These are phyloP conservation scores for Primulina eburnea DNA, from an alignment of 257 asterid genomes.

Conservation along the genomic window DNA sequence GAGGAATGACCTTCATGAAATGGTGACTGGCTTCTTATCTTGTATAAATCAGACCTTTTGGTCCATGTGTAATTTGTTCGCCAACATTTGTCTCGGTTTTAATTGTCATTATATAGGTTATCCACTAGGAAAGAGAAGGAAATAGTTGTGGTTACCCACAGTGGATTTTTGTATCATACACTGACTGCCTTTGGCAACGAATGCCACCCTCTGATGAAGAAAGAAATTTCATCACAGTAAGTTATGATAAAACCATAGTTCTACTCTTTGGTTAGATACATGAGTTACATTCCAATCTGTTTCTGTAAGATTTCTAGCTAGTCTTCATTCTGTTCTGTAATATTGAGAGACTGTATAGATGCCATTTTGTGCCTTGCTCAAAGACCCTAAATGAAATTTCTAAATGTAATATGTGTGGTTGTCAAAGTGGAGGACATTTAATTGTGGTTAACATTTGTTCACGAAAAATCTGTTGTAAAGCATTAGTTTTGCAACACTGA, in stretches of 20 bases:
- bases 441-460: no score
- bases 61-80: slow-evolving; percentile 6
- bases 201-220: slow-evolving; percentile 62
- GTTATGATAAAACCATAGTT: slow-evolving; percentile 24
- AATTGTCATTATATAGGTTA: slow-evolving; percentile 49
- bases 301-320: slow-evolving; percentile 6
- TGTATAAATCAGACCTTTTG: slow-evolving; percentile 15
- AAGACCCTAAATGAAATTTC: background rate
- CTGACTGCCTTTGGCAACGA: slow-evolving; percentile 61
- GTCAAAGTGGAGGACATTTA: no score
- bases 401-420: background rate
- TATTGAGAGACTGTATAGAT: background rate
- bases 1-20: slow-evolving; percentile 74
- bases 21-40: slow-evolving; percentile 46
- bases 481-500: background rate
- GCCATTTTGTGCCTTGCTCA: no score
- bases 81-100: slow-evolving; percentile 11
- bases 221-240: slow-evolving; percentile 74
- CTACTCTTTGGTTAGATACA: background rate
- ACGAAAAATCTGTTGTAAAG: background rate
- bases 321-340: background rate
- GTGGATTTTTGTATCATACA: slow-evolving; percentile 83
- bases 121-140: slow-evolving; percentile 76
- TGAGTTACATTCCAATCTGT: background rate
- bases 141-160: slow-evolving; percentile 87